Evolutionary conservation across 805 yeast genomes (phyloP), one percentile per base, ranked within the genome.

Genomic region (Priceomyces medius): DNA sequence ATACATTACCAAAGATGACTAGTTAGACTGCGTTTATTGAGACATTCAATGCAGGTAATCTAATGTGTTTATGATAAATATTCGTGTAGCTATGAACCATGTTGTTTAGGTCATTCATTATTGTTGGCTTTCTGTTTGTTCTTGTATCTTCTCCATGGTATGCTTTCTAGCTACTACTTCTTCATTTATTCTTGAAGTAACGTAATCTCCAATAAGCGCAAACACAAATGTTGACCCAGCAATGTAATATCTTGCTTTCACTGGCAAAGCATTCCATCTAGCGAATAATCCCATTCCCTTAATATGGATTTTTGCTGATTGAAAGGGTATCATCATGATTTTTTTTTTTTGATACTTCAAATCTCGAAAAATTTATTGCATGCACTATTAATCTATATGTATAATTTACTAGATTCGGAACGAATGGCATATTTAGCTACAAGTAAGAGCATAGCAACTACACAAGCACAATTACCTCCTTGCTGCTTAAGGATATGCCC

Each of bases 401-500:
- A 26, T n/a, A 26, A 4, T 9, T 7, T 10, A 6, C n/a, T 7
- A 26, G n/a, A 26, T 10, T 26, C 14, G 9, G 14, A 26, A 10
- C 10, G 8, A 17, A 42, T 37, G 45, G 8, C 59, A n/a, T 41
- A 33, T 9, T 19, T 38, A 6, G 43, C 45, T 10, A 38, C 26
- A 8, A 42, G 50, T 31, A 42, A 50, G 32, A 46, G 73, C 41
- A 21, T 58, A 1, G 58, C 66, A 3, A 47, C 50, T 1, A 60
- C 70, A 3, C 64, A 61, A 18, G 70, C 91, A 0, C 60, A 66
- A 1, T 65, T 80, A 2, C 98, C 98, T 1, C 97, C 98, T 1
- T 93, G 98, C 58, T 83, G 87, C 33, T 60, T 91, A 3, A 71
- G 83, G 27, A 72, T 82, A 7, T 78, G 76, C 38, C 85, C 85